A percentile compares a stretch with the other conserved stretches of the same genome.
phyloP scores from a whole-genome alignment of 257 asterid species.

The Pogostemon cablin region DNA sequence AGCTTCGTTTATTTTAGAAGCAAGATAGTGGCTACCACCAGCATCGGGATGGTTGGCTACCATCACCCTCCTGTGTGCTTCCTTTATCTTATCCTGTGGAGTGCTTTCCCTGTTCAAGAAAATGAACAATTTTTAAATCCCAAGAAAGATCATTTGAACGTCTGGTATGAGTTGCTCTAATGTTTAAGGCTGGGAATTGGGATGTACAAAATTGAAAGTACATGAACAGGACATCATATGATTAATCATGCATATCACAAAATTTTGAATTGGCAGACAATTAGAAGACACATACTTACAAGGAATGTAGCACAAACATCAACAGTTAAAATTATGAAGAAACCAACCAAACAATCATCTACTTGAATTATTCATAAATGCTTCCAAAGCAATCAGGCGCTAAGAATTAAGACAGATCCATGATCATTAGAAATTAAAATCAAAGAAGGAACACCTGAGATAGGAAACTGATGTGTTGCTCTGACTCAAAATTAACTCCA shows the following conservation, averaged over 20 bases:
- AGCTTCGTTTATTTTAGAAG: constrained; percentile 89
- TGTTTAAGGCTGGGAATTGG: background rate
- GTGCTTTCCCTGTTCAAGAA: constrained; percentile 63
- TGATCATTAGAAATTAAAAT: background rate
- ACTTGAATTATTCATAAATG: background rate
- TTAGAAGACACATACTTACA: background rate
- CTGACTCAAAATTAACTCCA: background rate
- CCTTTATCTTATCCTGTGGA: constrained; percentile 72
- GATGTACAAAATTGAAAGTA: background rate
- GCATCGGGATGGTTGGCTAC: constrained; percentile 97
- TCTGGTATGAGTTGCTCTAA: background rate
- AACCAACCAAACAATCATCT: background rate
- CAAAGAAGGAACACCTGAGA: background rate
- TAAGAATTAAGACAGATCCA: background rate
- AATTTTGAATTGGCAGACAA: background rate
- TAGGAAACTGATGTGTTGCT: background rate
- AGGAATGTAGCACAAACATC: background rate
- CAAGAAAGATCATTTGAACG: constrained; percentile 1
- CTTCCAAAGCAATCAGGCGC: background rate
- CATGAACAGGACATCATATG: background rate
- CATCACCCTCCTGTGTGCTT: constrained; percentile 93
- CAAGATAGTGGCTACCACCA: constrained; percentile 93
- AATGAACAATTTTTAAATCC: background rate
- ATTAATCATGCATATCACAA: background rate
- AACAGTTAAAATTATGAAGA: background rate